phyloP scores from a whole-genome alignment of 192 early-diverging fungal genomes.

The Backusella tarrabulga region DNA sequence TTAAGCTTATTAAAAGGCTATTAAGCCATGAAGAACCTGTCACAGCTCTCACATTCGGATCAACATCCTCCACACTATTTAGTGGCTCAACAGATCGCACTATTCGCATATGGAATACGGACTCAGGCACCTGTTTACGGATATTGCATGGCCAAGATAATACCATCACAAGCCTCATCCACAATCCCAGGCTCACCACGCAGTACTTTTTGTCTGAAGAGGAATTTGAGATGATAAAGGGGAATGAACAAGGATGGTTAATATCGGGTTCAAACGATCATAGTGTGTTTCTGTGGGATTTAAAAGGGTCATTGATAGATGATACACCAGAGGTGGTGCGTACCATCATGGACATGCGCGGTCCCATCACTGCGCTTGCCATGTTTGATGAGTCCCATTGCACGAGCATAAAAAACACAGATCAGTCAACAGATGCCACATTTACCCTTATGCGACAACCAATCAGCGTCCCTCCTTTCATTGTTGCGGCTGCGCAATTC shows the following conservation, averaged over 20 bases:
- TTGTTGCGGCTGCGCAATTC: neutral
- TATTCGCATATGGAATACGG: conserved; percentile 14
- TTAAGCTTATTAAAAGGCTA: neutral
- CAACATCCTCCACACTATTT: neutral
- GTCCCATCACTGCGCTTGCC: conserved; percentile 10
- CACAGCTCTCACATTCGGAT: neutral
- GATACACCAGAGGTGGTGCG: neutral
- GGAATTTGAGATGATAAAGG: neutral
- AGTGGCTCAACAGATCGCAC: conserved; percentile 15
- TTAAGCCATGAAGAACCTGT: conserved; percentile 15
- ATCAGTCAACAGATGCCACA: neutral
- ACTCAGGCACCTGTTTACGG: conserved; percentile 2
- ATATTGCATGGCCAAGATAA: conserved; percentile 16
- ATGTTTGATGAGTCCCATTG: conserved; percentile 5
- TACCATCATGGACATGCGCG: conserved; percentile 10
- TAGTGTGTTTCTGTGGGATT: conserved; percentile 16
- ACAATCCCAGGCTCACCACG: neutral
- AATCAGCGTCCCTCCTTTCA: conserved; percentile 13
- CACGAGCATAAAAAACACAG: neutral
- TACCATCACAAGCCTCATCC: neutral
- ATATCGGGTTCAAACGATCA: conserved; percentile 19
- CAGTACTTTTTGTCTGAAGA: neutral
- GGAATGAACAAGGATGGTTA: conserved; percentile 4
- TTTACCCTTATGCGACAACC: neutral
- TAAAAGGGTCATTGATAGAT: neutral